Evolutionary conservation across 2,329 filamentous ascomycete genomes (phyloP), one percentile per base, ranked within the genome.

Genomic region (Rhynchosporium secalis): DNA sequence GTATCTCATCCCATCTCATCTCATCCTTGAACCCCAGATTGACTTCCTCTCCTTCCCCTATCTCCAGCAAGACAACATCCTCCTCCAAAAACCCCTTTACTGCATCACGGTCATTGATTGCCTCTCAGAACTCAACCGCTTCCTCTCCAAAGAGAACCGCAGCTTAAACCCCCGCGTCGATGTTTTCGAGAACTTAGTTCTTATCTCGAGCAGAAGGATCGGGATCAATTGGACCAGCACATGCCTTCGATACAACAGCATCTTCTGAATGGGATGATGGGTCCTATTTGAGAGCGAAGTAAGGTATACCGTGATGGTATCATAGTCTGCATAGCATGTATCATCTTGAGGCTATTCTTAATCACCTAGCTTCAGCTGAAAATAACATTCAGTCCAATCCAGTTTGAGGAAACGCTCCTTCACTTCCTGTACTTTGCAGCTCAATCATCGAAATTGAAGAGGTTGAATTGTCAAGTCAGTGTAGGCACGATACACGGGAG

Each of bases 91-190:
- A 1, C 20, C 20, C 20, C 20, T 20, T 1, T 20, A 20, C 20
- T 20, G 20, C 20, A 20, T 20, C 20, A 20, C 20, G 20, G 20
- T 20, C 71, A 98, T 98, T 68, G 86, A 88, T 36, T 93, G 98
- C 75, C 80, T 98, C 1, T 94, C 97, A 75, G 95, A 95, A 77
- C 86, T 92, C 26, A 96, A 96, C 71, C 89, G 87, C 68, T 86
- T 89, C 3, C 80, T 97, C 10, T 79, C 87, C 46, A 91, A 96
- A 54, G 93, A 98, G 74, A 93, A 96, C 72, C 82, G 80, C 33
- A 83, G 83, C 3, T 83, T 96, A 77, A 92, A 93, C 75, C 84
- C 86, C 36, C 85, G 91, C 38, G 84, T 97, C 45, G 86, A 89
- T n/a, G 86, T 86, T 0, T 89, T 89, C 62, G 86, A 89, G 59